Evolutionary conservation across 495 filamentous ascomycete species (phyloP), one percentile per base, ranked within the genome.

Genomic region (Aspergillus mulundensis): DNA sequence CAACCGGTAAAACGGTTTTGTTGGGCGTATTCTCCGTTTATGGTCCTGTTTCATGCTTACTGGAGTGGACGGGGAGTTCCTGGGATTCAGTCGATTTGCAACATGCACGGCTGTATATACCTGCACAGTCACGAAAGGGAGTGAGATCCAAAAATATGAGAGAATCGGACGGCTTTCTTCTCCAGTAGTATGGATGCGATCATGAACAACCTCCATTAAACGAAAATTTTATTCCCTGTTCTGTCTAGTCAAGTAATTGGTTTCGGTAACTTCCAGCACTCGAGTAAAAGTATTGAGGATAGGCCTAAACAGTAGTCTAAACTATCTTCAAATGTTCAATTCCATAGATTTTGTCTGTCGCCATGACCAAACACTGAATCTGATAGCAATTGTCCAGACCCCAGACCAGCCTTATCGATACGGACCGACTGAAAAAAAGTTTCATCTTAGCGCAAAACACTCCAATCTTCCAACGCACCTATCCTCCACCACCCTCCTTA

Each of bases 1-100:
- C 81, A 98, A 98, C 86, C 89, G 94, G 87, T 98, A 97, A 77
- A 77, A 63, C 67, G 69, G 55, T 61, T 65, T 61, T 68, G 62
- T 70, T 73, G 68, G 71, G 62, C 65, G 64, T 68, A 65, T 73
- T 76, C 70, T 76, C 71, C 73, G 73, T 77, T 76, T 77, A 39
- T 50, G 67, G 66, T 73, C 66, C 70, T 57, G 58, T 66, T 69
- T 68, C 72, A 69, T 63, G 69, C 68, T 70, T 75, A 65, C 68
- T 69, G 73, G 74, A 74, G 70, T 75, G 73, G 72, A 77, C 73
- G 74, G 73, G 69, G 71, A 69, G 61, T 72, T 64, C 62, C 68
- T 68, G 69, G 72, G 73, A 71, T 76, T 75, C 70, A 70, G 70
- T 73, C 66, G 68, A 69, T 72, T 75, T 65, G 70, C 72, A 73